Base-by-base conservation (phyloP, 176 grass and related monocot species). In the Avena insularis region DNA sequence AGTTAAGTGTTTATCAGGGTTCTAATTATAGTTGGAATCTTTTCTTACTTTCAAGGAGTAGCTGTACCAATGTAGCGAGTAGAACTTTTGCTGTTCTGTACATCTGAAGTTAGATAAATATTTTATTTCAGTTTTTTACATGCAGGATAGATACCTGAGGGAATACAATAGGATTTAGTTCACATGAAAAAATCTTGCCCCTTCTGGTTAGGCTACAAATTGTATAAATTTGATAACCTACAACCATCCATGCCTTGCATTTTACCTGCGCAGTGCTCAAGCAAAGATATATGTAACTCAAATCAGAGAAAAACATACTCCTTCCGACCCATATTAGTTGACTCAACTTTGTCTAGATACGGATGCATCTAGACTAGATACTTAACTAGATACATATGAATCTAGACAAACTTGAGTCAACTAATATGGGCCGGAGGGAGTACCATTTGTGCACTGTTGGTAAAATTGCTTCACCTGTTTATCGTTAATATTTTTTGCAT, bases 241-340 rank as follows among this genome's bases (percentile, higher is more conserved):
- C n/a, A 23, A 74, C 4, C 70, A 73, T 73, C 70, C 12, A 48
- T 49, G 12, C 46, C 71, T 74, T 23, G 12, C 71, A 49, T 49
- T 49, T 40, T 49, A 23, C 45, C 21, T 74, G 45, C 11, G 12
- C 21, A 74, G 36, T 47, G 19, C 69, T 21, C 6, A 72, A 72
- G 71, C 71, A 74, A 74, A 14, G 2, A 74, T 74, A 49, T 74
- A 47, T 12, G n/a, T 47, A 25, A 49, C 71, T 74, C 71, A 74
- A 74, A 21, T 0, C 20, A 73, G 71, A 74, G 65, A 68, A 68
- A 67, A 36, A 43, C 40, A 43, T 43, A 35, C 33, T 35, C 33
- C 33, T 35, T 35, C 33, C 33, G 33, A 35, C 33, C 33, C 33
- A 35, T 35, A 35, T 35, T 35, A 35, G 33, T 35, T 35, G 33